Evolutionary conservation across 2,329 filamentous ascomycete species (phyloP).

Genomic region (Fusarium veterinarium): DNA sequence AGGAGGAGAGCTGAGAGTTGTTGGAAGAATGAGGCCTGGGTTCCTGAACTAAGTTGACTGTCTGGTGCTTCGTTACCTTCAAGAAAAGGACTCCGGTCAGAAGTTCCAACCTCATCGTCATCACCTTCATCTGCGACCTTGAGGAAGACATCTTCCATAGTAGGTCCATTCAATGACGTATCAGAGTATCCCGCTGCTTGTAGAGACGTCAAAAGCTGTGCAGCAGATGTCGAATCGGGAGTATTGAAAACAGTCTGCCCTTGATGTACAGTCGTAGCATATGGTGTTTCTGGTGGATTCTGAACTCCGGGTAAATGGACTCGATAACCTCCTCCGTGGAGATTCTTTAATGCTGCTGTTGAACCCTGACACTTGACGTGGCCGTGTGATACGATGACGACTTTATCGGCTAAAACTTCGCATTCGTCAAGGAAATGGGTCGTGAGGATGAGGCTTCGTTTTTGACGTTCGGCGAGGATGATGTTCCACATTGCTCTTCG

Average conservation of each 20-base stretch:
- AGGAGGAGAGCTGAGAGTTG: background rate
- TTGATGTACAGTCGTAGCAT: background rate
- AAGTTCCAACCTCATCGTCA: background rate
- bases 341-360: slow-evolving; percentile 11
- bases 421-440: slow-evolving; percentile 91
- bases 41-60: background rate
- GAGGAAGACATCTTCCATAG: slow-evolving; percentile 21
- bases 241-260: slow-evolving; percentile 7
- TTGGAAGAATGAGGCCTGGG: background rate
- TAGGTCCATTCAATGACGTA: slow-evolving; percentile 13
- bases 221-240: slow-evolving; percentile 7
- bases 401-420: slow-evolving; percentile 80
- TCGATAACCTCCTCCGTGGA: background rate
- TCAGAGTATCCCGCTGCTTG: background rate
- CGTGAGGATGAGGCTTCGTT: slow-evolving; percentile 81
- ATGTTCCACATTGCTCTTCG: slow-evolving; percentile 91
- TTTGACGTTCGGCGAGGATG: slow-evolving; percentile 79
- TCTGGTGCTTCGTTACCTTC: background rate
- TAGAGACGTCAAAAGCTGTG: background rate
- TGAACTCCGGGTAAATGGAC: background rate
- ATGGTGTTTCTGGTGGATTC: background rate
- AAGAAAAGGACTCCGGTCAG: background rate
- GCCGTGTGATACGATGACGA: slow-evolving; percentile 8
- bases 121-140: slow-evolving; percentile 8
- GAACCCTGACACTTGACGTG: slow-evolving; percentile 10